Base-by-base conservation (phyloP, 345 rosid genomes). In the Citrus hindsii region DNA sequence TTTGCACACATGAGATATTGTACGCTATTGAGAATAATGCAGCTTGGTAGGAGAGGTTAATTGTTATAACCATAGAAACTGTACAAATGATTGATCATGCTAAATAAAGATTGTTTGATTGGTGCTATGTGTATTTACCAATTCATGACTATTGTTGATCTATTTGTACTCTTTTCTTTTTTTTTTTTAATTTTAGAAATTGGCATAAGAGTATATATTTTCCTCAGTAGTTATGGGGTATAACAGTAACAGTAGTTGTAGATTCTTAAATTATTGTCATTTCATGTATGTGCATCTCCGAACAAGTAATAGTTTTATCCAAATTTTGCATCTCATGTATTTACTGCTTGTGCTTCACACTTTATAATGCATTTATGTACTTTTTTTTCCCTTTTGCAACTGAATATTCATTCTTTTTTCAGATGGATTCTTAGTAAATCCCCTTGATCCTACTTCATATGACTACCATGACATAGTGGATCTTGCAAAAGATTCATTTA, bases 391-490 rank as follows among this genome's bases (percentile, higher is more conserved):
- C 8, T 75, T 21, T 74, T 79, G 74, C 69, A 53, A 64, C 73
- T 78, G 46, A 48, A 67, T 27, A 69, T 77, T 27, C 42, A 13
- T 71, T 59, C 68, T 78, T 74, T 40, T 74, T 35, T 69, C 80
- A 89, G 94, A 86, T 65, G 87, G 77, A 76, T 74, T 84, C 75
- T 60, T 80, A 51, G 65, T 71, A 40, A 79, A 82, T 80, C 84
- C 87, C 76, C 79, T 85, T 21, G 89, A 88, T 76, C 89, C 89
- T 67, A 75, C 80, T 32, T 82, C 89, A 74, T 83, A 79, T 58
- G 87, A 89, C 3, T 83, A 78, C 77, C 83, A 80, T 81, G 84
- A 85, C 71, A 66, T 73, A 77, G 83, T 77, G 71, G 93, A 86
- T 76, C 84, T 86, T 68, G 89, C 82, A 18, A 85, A 76, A 58